phyloP scores from a whole-genome alignment of 2,329 filamentous ascomycete genomes.

The Pseudovirgaria hyperparasitica region DNA sequence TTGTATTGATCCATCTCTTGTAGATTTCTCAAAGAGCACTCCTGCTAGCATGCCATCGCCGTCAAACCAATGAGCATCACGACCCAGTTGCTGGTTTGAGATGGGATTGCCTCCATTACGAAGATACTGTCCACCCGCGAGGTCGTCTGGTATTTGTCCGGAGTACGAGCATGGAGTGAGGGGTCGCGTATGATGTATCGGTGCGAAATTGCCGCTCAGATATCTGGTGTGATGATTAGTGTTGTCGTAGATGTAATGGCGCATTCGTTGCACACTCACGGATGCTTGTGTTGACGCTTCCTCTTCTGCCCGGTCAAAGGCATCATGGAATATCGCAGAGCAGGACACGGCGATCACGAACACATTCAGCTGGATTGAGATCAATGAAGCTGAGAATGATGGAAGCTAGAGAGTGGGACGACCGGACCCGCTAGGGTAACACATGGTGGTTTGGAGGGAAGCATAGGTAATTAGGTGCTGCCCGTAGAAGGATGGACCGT shows the following conservation, averaged over 20 bases:
- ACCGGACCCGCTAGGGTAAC: too few relatives aligned
- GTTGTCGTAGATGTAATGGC: too few relatives aligned
- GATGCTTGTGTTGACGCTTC: constrained; percentile 24
- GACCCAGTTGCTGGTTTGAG: constrained; percentile 44
- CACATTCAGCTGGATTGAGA: too few relatives aligned
- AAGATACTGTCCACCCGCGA: constrained; percentile 57
- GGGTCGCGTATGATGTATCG: constrained; percentile 42
- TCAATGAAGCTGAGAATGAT: too few relatives aligned
- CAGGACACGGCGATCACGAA: too few relatives aligned
- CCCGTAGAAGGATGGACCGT: too few relatives aligned
- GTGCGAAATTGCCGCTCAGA: constrained; percentile 57
- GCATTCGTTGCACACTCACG: constrained; percentile 23
- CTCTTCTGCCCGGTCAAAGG: constrained; percentile 14
- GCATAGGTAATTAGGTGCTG: too few relatives aligned
- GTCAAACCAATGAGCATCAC: constrained; percentile 62
- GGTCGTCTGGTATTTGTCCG: constrained; percentile 49
- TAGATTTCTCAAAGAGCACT: constrained; percentile 42
- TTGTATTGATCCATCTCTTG: constrained; percentile 28
- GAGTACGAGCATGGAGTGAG: constrained; percentile 45
- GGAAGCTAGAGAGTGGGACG: too few relatives aligned
- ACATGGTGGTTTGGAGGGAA: too few relatives aligned
- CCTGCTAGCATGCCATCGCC: constrained; percentile 64
- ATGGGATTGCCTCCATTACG: constrained; percentile 60
- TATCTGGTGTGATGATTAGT: constrained; percentile 29
- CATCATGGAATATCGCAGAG: too few relatives aligned